Conservation (phyloP, 345 rosid genomes). For the Populus euphratica region DNA sequence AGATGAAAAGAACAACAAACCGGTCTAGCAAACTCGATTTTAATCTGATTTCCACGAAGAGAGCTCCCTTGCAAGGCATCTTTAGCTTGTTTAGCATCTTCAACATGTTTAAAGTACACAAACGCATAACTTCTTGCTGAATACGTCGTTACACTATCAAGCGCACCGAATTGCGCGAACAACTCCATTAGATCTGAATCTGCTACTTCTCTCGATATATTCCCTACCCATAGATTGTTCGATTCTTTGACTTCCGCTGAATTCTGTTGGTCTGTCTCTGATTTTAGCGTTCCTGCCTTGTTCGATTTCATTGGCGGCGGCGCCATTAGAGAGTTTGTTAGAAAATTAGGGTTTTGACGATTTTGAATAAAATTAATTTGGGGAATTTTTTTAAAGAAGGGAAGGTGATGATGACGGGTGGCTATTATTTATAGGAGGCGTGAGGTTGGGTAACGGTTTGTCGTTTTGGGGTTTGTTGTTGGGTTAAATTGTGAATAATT, state of each 20-base stretch:
- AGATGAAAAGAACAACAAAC: conserved; percentile 66
- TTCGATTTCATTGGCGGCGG: not conserved
- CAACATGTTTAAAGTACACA: conserved; percentile 67
- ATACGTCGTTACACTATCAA: conserved; percentile 66
- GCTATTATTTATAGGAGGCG: not conserved
- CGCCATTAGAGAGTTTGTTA: not conserved
- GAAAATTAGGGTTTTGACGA: not conserved
- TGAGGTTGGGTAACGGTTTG: not conserved
- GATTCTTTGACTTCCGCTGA: conserved; percentile 21
- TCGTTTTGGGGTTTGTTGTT: not conserved
- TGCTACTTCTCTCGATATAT: conserved; percentile 48
- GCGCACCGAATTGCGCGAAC: conserved; percentile 59
- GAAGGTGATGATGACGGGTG: not conserved
- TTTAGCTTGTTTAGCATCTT: conserved; percentile 79
- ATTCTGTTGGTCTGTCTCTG: not conserved
- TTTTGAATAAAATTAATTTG: too few species aligned
- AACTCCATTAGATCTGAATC: conserved; percentile 64
- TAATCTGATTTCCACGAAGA: conserved; percentile 58
- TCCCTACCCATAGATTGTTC: conserved; percentile 84
- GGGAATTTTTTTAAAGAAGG: not conserved
- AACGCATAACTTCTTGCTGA: conserved; percentile 72
- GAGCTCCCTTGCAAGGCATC: conserved; percentile 63
- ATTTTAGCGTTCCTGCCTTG: not conserved
- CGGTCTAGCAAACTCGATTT: conserved; percentile 98
- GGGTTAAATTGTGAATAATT: too few species aligned